Base-by-base conservation (phyloP, 371 early-diverging fungal species). In the Sporodiniella umbellata region DNA sequence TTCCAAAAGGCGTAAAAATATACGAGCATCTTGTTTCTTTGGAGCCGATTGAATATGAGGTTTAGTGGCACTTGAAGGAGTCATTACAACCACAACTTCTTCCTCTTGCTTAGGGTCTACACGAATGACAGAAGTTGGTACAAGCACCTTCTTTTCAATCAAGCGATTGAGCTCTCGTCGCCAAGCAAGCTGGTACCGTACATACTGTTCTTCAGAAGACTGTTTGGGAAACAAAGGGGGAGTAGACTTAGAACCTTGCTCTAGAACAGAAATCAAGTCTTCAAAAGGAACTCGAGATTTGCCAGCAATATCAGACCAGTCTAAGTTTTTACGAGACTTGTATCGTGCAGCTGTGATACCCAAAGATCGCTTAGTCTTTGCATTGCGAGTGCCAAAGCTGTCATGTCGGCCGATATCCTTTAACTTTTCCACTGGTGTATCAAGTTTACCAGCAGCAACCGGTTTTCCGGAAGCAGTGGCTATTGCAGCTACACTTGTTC, bases 191-290 rank as follows among this genome's bases (percentile, higher is more conserved):
- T 88, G 84, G 15, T 85, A 76, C 21, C 88, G 83, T 28, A 93
- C 95, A 62, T 83, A 94, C 25, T 83, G 81, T 42, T 93, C 94
- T 63, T 96, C 96, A 2, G 83, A 76, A 7, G 85, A 66, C 11
- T 79, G 69, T 46, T 87, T 88, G 11, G 88, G 77, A 53, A 94
- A 94, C 33, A 84, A 51, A 14, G 90, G 89, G 8, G 86, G 83
- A 1, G 72, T 51, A 1, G 78, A 62, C 49, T 87, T 80, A 8
- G 84, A 82, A 3, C 74, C 77, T 28, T 78, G 80, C 42, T 91
- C 90, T 42, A 89, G 58, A 0, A 81, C 73, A 10, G 71, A 56
- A 12, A 90, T 56, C 5, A 90, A 63, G 24, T 71, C 73, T 52
- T 89, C 86, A 52, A 89, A 58, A 0, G 83, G 70, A 3, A 83